Evolutionary conservation across 176 grass and related monocot species (phyloP).

Genomic region (Oryza nivara): DNA sequence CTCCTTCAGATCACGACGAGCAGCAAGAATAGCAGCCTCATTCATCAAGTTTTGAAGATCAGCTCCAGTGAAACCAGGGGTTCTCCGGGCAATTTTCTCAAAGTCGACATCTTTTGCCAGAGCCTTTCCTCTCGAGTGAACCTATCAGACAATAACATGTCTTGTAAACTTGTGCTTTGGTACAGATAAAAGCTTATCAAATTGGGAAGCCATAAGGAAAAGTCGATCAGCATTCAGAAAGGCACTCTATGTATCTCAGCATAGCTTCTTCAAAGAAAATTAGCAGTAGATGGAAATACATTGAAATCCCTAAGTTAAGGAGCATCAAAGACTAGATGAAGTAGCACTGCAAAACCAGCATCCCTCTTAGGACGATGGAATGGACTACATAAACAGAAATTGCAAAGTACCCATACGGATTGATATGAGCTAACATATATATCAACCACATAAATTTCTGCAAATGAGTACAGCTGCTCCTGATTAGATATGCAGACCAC

Average conservation of each 20-base stretch:
- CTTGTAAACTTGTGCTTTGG: not conserved
- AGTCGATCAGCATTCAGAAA: not conserved
- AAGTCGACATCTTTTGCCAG: slow-evolving; percentile 95
- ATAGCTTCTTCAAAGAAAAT: not conserved
- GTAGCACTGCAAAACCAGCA: not conserved
- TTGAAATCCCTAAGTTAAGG: not conserved
- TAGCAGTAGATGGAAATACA: not conserved
- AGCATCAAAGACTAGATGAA: not conserved
- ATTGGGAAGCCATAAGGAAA: not conserved
- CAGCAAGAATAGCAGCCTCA: slow-evolving; percentile 94
- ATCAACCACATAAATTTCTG: not conserved
- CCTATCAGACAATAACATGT: slow-evolving; percentile 47
- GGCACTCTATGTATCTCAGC: not conserved
- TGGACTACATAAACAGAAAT: not conserved
- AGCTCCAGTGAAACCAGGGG: slow-evolving; percentile 96
- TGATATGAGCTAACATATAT: not conserved
- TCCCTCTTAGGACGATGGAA: not conserved
- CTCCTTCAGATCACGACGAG: slow-evolving; percentile 95
- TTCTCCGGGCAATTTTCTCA: slow-evolving; percentile 93
- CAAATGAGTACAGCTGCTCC: not conserved
- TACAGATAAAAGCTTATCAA: not conserved
- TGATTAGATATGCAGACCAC: not conserved
- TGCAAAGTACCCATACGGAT: not conserved
- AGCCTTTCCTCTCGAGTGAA: slow-evolving; percentile 95
- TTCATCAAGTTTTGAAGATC: slow-evolving; percentile 98